Base-by-base conservation (phyloP, 495 filamentous ascomycete genomes). In the Penicillium silybi region DNA sequence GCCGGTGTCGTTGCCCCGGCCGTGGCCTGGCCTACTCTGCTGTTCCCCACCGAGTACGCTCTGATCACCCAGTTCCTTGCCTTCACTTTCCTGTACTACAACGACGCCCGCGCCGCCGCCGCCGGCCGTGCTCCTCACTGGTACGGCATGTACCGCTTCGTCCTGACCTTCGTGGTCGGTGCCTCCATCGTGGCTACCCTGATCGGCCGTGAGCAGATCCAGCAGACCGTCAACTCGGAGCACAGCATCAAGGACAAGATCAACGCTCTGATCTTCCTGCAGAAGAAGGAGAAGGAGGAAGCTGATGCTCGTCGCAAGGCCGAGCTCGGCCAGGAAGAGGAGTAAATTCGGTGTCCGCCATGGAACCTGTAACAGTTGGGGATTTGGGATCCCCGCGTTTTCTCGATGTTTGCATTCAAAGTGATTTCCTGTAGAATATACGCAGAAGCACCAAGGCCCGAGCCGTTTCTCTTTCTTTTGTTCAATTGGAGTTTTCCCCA, bases 141-240 rank as follows among this genome's bases (percentile, higher is more conserved):
- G 93, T 98, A 97, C 69, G 80, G 78, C 57, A 88, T 85, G 35
- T 98, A 98, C 76, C 89, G 93, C 46, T 98, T 97, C 68, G 87
- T 97, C 10, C 79, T 98, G 66, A 97, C 93, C 16, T 95, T 95
- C 67, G 71, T 98, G 26, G 93, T 97, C 48, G 95, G 93, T 40
- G 80, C 80, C 41, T 87, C 86, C 58, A 92, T 97, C 58, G 80
- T 95, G n/a, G 74, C 90, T 53, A 92, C 82, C 55, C 77, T 98
- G 62, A 79, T 97, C 58, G 92, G 89, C 34, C 81, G 93, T 51
- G 88, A 92, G 59, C 85, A 92, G 68, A 87, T 98, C 63, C 83
- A 82, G 46, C 80, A 86, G 52, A 71, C 69, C 37, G 59, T 84
- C 43, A 56, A 61, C 49, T 34, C 59, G 16, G 68, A 71, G 68